Conservation (phyloP, 495 filamentous ascomycete genomes). For the Opeltia flavorubescens region DNA sequence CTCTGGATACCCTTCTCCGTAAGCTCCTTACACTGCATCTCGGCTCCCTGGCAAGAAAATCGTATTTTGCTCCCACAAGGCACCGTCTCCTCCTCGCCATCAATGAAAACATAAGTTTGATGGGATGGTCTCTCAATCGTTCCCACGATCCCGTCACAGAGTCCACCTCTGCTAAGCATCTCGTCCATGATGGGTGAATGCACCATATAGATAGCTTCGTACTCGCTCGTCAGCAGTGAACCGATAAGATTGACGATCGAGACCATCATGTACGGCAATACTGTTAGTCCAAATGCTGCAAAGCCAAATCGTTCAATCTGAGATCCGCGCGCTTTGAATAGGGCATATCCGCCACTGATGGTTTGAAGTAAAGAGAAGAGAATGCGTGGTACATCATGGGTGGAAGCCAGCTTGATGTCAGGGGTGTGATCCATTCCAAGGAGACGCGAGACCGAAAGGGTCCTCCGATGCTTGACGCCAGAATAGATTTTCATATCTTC, state of each 20-base stretch:
- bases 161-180: constrained; percentile 19
- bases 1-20: too few relatives aligned
- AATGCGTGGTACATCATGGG: constrained; percentile 20
- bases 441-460: constrained; percentile 11
- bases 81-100: background rate
- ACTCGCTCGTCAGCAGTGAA: constrained; percentile 22
- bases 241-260: constrained; percentile 51
- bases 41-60: background rate
- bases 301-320: constrained; percentile 30
- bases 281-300: constrained; percentile 29
- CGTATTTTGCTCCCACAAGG: background rate
- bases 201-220: constrained; percentile 27
- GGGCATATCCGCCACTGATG: constrained; percentile 13
- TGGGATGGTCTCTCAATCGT: background rate
- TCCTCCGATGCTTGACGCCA: constrained; percentile 12
- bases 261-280: constrained; percentile 47
- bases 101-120: background rate
- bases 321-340: constrained; percentile 23
- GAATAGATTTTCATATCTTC: constrained; percentile 13
- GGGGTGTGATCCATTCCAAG: constrained; percentile 16
- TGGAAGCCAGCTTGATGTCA: constrained; percentile 15
- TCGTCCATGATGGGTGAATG: constrained; percentile 30
- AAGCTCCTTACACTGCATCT: background rate
- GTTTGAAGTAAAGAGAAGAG: constrained; percentile 27
- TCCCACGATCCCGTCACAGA: constrained; percentile 24